A percentile compares a stretch with the other conserved stretches of the same genome.
These are phyloP conservation scores for Picocystis sp. DNA, from an alignment of 163 green algal genomes.

Conservation along the genomic window DNA sequence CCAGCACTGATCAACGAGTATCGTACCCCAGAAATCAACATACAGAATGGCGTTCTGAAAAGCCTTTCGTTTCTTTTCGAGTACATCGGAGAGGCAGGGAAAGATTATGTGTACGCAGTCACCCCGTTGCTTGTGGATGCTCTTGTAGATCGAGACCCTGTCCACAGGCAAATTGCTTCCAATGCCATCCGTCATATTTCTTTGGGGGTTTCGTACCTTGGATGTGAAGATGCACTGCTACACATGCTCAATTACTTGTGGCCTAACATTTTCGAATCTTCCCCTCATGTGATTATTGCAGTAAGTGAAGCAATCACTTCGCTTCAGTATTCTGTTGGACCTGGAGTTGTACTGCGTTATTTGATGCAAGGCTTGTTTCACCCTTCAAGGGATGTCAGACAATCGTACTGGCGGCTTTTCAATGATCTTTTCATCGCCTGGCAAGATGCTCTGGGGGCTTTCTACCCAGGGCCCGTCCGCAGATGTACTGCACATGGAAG, in stretches of 20 bases:
- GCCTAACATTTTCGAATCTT: slow-evolving; percentile 97
- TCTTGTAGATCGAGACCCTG: slow-evolving; percentile 85
- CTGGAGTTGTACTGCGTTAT: slow-evolving; percentile 75
- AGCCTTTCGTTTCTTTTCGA: slow-evolving; percentile 97
- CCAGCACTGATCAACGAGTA: slow-evolving; percentile 99
- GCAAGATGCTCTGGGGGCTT: slow-evolving; percentile 73
- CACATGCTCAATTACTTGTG: slow-evolving; percentile 97
- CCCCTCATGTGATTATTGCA: slow-evolving; percentile 79
- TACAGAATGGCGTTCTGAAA: slow-evolving; percentile 98
- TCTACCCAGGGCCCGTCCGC: slow-evolving; percentile 36
- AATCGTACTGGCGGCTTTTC: slow-evolving; percentile 96
- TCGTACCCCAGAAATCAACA: slow-evolving; percentile 78
- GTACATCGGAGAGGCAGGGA: slow-evolving; percentile 99
- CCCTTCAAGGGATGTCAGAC: slow-evolving; percentile 67
- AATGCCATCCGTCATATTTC: slow-evolving; percentile 78
- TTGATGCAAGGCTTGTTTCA: slow-evolving; percentile 83
- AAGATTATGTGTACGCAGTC: slow-evolving; percentile 81
- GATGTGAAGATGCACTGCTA: slow-evolving; percentile 84
- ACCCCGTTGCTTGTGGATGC: slow-evolving; percentile 87
- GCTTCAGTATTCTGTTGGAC: slow-evolving; percentile 68
- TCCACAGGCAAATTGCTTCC: slow-evolving; percentile 22
- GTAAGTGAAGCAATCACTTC: slow-evolving; percentile 82
- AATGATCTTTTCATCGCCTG: slow-evolving; percentile 94
- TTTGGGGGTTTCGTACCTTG: slow-evolving; percentile 70
- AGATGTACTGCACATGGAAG: too few species aligned